phyloP scores from a whole-genome alignment of 2,329 filamentous ascomycete genomes.

The Claviceps capensis region DNA sequence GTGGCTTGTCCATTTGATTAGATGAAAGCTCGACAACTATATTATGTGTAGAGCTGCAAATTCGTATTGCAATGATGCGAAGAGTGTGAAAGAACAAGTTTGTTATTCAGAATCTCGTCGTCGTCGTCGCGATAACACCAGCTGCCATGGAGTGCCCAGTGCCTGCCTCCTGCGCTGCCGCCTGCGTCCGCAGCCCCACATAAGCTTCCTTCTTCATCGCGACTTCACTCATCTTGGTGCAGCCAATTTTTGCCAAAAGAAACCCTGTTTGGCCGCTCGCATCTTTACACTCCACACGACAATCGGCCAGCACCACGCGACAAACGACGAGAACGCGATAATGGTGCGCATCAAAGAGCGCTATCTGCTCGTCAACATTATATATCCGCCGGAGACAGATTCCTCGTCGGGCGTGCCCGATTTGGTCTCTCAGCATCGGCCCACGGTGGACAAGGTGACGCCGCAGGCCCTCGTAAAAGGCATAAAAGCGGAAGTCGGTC shows the following conservation, averaged over 20 bases:
- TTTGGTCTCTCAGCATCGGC: constrained; percentile 63
- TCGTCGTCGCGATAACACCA: background rate
- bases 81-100: background rate
- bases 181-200: background rate
- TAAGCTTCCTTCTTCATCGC: background rate
- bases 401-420: constrained; percentile 31
- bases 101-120: too few species aligned
- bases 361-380: constrained; percentile 86
- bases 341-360: constrained; percentile 97
- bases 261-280: background rate
- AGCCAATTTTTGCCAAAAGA: background rate
- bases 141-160: background rate
- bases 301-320: background rate
- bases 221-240: background rate
- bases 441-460: constrained; percentile 60
- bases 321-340: background rate
- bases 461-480: constrained; percentile 50
- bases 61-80: background rate
- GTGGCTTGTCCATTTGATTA: constrained; percentile 19
- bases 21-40: background rate
- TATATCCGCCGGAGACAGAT: constrained; percentile 55
- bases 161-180: background rate
- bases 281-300: background rate
- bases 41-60: background rate
- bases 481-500: constrained; percentile 55